Evolutionary conservation across 345 rosid species (phyloP), one percentile per base, ranked within the genome.

Genomic region (Populus nigra): DNA sequence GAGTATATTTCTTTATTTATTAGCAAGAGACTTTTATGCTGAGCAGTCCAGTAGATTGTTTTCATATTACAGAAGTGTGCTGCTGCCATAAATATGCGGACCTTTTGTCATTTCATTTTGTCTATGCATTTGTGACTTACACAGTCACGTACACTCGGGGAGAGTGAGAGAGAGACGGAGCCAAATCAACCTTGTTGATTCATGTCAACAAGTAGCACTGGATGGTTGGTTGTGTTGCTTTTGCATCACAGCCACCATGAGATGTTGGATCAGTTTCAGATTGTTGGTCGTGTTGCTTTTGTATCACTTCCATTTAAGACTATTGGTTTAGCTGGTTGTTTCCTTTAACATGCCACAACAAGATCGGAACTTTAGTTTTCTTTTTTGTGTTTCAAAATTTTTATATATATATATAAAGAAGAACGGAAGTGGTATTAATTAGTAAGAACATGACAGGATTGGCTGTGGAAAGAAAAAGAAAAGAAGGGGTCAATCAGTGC

Each of bases 1-100:
- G 89, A 87, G 81, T 84, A 81, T 77, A 33, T 84, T 82, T 81
- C 83, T 84, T 84, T 84, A 8, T 23, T 57, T n/a, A 10, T 57
- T 4, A 9, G 27, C 1, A 62, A 50, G 47, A 31, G 13, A 79
- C 76, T 78, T 86, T 80, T 76, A 63, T 62, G 75, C 78, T 68
- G 73, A 62, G 62, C 31, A 70, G 63, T 3, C 63, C 63, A 76
- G 68, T 38, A 27, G 68, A 80, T 80, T 83, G 73, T 78, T 82
- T 84, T 77, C 82, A 57, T 82, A 78, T 72, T 39, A 71, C 49
- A 68, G 69, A 68, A 61, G 79, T 69, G 73, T 10, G 20, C 22
- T 69, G 57, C 69, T 69, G 35, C 76, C 57, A 69, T 33, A 25
- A 67, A 72, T 72, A 72, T 33, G 22, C 77, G 79, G 75, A 76